Evolutionary conservation across 2,329 filamentous ascomycete species (phyloP).

Genomic region (Huntiella bhutanensis): DNA sequence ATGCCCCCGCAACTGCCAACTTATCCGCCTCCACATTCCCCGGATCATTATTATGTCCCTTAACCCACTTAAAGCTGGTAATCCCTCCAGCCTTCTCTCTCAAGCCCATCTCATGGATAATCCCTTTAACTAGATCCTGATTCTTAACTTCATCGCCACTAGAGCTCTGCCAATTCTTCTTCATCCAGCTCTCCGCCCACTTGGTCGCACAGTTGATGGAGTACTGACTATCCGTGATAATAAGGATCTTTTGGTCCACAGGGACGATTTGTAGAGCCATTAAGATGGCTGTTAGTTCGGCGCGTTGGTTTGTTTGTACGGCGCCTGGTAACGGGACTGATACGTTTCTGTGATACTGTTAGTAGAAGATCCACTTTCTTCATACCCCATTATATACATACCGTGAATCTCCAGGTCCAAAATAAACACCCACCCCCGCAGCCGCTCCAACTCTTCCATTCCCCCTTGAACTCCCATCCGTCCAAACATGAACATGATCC

Average conservation of each 20-base stretch:
- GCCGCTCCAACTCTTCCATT: conserved; percentile 37
- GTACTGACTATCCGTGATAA: conserved; percentile 81
- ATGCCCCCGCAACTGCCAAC: conserved; percentile 39
- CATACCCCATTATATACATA: conserved; percentile 15
- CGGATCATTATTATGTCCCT: conserved; percentile 54
- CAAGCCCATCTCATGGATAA: conserved; percentile 53
- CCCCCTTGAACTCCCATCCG: conserved; percentile 40
- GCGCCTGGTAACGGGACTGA: conserved; percentile 57
- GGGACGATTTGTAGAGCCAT: conserved; percentile 64
- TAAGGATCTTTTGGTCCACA: conserved; percentile 47
- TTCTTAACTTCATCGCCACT: conserved; percentile 61
- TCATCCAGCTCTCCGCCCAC: conserved; percentile 65
- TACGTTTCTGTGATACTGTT: conserved; percentile 29
- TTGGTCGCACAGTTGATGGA: conserved; percentile 72
- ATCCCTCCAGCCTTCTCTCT: conserved; percentile 37
- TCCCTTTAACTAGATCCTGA: conserved; percentile 58
- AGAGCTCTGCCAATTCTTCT: conserved; percentile 58
- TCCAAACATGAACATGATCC: conserved; percentile 27
- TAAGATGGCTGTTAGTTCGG: conserved; percentile 77
- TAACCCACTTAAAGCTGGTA: conserved; percentile 73
- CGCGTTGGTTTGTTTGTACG: conserved; percentile 82
- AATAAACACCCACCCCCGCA: conserved; percentile 46
- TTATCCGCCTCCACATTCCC: conserved; percentile 70
- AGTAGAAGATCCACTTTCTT: not conserved
- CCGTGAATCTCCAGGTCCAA: conserved; percentile 37